Conservation (phyloP, 208 protist genomes). For the Tritrichomonas musculus region DNA sequence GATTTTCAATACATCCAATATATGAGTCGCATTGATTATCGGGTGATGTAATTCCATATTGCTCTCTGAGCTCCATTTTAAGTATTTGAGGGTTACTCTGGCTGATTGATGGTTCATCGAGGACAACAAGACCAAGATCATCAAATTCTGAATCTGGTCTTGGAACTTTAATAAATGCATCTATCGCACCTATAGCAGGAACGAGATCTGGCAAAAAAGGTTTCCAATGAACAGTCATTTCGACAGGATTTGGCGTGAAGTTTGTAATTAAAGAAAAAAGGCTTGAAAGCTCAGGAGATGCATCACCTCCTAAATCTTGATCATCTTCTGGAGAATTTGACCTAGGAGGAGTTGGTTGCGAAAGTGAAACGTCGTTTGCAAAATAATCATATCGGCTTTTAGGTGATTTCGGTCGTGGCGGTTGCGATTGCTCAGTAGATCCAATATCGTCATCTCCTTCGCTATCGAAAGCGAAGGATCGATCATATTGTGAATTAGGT, state of each 20-base stretch:
- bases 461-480: not conserved
- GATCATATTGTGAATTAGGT: slow-evolving; percentile 10
- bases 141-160: slow-evolving; percentile 21
- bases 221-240: slow-evolving; percentile 2
- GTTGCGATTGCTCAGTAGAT: no score
- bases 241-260: not conserved
- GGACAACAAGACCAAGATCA: not conserved
- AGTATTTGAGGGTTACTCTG: not conserved
- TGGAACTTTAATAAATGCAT: slow-evolving; percentile 33
- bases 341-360: no score
- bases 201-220: slow-evolving; percentile 8
- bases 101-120: slow-evolving; percentile 23
- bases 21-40: not conserved
- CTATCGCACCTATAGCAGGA: slow-evolving; percentile 7
- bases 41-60: not conserved
- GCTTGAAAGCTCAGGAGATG: not conserved
- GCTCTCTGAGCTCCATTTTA: not conserved
- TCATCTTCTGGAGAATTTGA: not conserved
- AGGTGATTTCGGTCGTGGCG: no score
- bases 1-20: not conserved
- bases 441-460: no score
- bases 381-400: no score
- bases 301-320: not conserved
- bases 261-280: not conserved
- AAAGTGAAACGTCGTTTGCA: no score